Conservation (phyloP, 2,329 filamentous ascomycete species). For the Alternaria panax region DNA sequence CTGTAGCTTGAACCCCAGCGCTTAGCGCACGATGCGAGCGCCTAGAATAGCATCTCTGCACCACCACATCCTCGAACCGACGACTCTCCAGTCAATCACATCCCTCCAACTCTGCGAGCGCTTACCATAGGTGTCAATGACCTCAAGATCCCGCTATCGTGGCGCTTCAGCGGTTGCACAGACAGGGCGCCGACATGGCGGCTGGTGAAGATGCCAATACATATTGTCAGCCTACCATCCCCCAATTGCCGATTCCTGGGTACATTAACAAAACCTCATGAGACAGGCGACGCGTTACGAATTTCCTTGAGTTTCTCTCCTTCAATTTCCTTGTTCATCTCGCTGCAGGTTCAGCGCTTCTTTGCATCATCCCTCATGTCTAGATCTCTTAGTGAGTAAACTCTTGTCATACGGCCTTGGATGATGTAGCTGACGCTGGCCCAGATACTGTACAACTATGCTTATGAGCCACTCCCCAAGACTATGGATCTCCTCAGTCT, state of each 20-base stretch:
- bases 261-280: conserved; percentile 43
- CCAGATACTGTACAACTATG: conserved; percentile 50
- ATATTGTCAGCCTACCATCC: conserved; percentile 47
- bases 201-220: conserved; percentile 40
- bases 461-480: conserved; percentile 47
- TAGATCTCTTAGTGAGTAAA: conserved; percentile 44
- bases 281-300: conserved; percentile 47
- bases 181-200: conserved; percentile 41
- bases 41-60: conserved; percentile 42
- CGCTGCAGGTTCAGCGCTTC: conserved; percentile 48
- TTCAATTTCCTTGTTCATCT: conserved; percentile 45
- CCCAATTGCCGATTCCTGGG: conserved; percentile 27
- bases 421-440: conserved; percentile 41
- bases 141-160: conserved; percentile 33
- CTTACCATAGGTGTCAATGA: conserved; percentile 42
- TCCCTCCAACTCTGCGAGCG: conserved; percentile 36
- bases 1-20: conserved; percentile 36
- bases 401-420: conserved; percentile 16
- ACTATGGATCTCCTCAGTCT: conserved; percentile 48
- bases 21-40: conserved; percentile 42
- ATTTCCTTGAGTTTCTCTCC: conserved; percentile 46
- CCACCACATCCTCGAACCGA: conserved; percentile 36
- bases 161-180: conserved; percentile 49
- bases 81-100: conserved; percentile 35
- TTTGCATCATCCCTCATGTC: conserved; percentile 42